These are phyloP conservation scores for Aspergillus sp. DNA, from an alignment of 2,329 filamentous ascomycete species.

Conservation along the genomic window DNA sequence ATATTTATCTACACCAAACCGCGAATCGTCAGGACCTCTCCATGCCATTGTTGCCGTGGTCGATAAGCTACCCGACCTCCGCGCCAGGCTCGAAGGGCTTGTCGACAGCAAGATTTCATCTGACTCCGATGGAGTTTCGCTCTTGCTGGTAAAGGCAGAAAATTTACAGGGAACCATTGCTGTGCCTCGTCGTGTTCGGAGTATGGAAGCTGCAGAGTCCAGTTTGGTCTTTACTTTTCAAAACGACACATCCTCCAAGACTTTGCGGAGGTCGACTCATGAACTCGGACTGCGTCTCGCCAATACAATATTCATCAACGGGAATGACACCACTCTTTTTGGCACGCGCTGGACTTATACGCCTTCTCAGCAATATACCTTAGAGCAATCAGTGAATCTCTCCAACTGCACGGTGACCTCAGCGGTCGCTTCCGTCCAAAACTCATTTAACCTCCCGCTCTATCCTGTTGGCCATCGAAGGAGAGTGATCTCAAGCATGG, in stretches of 20 bases:
- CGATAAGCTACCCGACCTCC: conserved; percentile 35
- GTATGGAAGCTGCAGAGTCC: conserved; percentile 34
- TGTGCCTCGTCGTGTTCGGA: conserved; percentile 30
- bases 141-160: conserved; percentile 30
- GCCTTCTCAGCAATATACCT: conserved; percentile 21
- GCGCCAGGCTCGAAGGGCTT: not conserved
- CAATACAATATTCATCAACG: conserved; percentile 46
- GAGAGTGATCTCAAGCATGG: conserved; percentile 44
- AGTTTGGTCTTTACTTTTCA: conserved; percentile 34
- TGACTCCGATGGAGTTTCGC: conserved; percentile 39
- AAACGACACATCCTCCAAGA: not conserved
- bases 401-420: conserved; percentile 34
- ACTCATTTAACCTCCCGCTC: conserved; percentile 35
- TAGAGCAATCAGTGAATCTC: conserved; percentile 33
- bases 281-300: conserved; percentile 44
- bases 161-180: conserved; percentile 34
- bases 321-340: conserved; percentile 43
- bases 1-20: conserved; percentile 18
- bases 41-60: conserved; percentile 40
- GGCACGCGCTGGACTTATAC: conserved; percentile 39
- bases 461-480: conserved; percentile 40
- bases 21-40: conserved; percentile 13
- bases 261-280: conserved; percentile 19
- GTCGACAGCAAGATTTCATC: not conserved
- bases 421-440: conserved; percentile 15